Evolutionary conservation across 2,329 filamentous ascomycete genomes (phyloP), one percentile per base, ranked within the genome.

Genomic region (Hypoxylon sp.): DNA sequence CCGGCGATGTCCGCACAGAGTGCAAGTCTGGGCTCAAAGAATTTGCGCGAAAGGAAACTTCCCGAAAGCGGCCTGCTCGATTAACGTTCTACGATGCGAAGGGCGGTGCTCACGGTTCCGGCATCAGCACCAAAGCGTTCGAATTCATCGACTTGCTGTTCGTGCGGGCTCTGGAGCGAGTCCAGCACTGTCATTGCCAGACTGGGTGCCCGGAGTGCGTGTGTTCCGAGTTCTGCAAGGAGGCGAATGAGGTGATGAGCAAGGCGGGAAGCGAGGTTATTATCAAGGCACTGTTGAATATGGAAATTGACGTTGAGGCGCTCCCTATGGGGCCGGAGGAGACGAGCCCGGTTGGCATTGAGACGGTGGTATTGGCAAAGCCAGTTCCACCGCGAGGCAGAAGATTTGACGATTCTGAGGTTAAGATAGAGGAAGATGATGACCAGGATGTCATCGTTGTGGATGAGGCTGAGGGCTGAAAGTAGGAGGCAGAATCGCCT

Each of bases 41-140:
- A 78, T 93, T 97, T 67, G 88, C 92, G 0, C 87, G 87, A 70
- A 80, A 83, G 55, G 88, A 91, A 73, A 89, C 87, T 0, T 80
- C 81, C 26, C 86, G 94, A 28, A 97, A 97, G 79, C 85, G 96
- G 3, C 96, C 95, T 0, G 96, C 93, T 0, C 83, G 96, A 0
- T 80, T 99, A 49, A 97, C 93, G 0, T 97, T 99, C 74, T 99
- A 98, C 78, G 96, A 98, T 76, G 91, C 93, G 2, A 97, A 97
- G 78, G 96, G 96, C 6, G 95, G 95, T 0, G 85, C 91, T 0
- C 86, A 87, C 44, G 95, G 95, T 0, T 91, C 88, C 0, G 96
- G 96, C 0, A 96, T 97, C 71, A 93, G 91, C 66, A 92, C 91
- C 38, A 97, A 97, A 76, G 95, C 93, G 0, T 98, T 98, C 73